These are phyloP conservation scores for Fusarium succisae DNA, from an alignment of 2,329 filamentous ascomycete species.

Conservation along the genomic window DNA sequence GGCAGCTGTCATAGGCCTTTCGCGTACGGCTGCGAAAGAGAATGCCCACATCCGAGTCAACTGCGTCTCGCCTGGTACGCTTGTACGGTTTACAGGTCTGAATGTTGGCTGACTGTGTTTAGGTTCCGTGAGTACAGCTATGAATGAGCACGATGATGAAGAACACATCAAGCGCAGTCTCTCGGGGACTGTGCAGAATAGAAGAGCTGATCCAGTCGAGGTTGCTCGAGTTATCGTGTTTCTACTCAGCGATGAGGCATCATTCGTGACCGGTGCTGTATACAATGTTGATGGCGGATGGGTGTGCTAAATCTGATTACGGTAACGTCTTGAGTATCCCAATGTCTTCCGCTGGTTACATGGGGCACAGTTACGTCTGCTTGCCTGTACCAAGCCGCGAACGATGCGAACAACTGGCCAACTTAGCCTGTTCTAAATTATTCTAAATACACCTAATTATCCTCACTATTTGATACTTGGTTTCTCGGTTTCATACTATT, in stretches of 20 bases:
- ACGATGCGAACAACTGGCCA: fast-evolving
- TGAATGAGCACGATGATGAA: slow-evolving; percentile 22
- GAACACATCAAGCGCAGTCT: slow-evolving; percentile 20
- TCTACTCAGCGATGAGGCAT: slow-evolving; percentile 38
- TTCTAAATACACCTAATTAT: no score
- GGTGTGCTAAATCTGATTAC: slow-evolving; percentile 15
- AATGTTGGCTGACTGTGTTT: background rate
- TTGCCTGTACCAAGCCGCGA: background rate
- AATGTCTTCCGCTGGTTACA: fast-evolving
- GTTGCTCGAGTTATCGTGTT: slow-evolving; percentile 33
- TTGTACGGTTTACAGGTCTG: fast-evolving
- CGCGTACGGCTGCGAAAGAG: slow-evolving; percentile 44
- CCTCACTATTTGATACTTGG: fast-evolving
- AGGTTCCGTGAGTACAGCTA: slow-evolving; percentile 30
- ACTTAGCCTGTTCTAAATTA: background rate
- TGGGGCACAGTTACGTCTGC: fast-evolving
- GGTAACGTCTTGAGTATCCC: background rate
- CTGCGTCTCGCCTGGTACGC: slow-evolving; percentile 20
- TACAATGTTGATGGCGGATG: slow-evolving; percentile 55
- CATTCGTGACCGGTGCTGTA: slow-evolving; percentile 39
- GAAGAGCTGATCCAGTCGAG: slow-evolving; percentile 13
- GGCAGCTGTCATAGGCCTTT: slow-evolving; percentile 45
- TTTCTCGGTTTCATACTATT: background rate
- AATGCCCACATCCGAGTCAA: slow-evolving; percentile 26
- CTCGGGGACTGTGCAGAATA: slow-evolving; percentile 19